These are phyloP conservation scores for Gossypium gossypioides DNA, from an alignment of 441 rosid genomes.

Conservation along the genomic window DNA sequence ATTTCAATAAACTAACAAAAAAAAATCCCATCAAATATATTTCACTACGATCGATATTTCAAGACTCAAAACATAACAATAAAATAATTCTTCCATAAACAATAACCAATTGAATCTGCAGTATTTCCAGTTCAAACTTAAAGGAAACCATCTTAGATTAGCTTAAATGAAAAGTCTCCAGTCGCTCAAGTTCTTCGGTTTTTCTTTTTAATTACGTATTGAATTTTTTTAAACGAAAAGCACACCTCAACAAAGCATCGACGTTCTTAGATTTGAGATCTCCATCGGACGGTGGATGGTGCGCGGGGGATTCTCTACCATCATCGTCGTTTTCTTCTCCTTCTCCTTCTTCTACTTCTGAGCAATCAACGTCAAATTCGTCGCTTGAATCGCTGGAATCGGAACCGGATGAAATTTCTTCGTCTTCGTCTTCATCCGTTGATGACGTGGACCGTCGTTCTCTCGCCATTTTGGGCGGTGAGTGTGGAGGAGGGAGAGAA, in stretches of 20 bases:
- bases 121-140: not conserved
- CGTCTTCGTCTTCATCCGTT: constrained; percentile 39
- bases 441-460: constrained; percentile 7
- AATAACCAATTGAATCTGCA: not conserved
- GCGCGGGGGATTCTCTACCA: constrained; percentile 20
- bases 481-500: not conserved
- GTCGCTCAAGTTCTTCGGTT: not conserved
- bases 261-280: constrained; percentile 79
- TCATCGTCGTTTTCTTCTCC: constrained; percentile 21
- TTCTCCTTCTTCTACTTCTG: constrained; percentile 23
- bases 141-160: constrained; percentile 4
- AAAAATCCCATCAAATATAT: not conserved
- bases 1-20: not conserved
- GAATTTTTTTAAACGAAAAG: not conserved
- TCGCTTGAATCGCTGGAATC: constrained; percentile 33
- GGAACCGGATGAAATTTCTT: constrained; percentile 26
- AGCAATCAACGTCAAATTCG: constrained; percentile 25
- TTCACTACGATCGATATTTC: not conserved
- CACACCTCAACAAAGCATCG: constrained; percentile 84
- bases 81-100: not conserved
- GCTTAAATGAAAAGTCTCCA: not conserved
- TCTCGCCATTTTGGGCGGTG: constrained; percentile 2
- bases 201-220: not conserved
- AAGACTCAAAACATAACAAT: not conserved
- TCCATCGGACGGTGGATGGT: constrained; percentile 34